phyloP scores from a whole-genome alignment of 495 filamentous ascomycete species.

The Tricharina praecox region DNA sequence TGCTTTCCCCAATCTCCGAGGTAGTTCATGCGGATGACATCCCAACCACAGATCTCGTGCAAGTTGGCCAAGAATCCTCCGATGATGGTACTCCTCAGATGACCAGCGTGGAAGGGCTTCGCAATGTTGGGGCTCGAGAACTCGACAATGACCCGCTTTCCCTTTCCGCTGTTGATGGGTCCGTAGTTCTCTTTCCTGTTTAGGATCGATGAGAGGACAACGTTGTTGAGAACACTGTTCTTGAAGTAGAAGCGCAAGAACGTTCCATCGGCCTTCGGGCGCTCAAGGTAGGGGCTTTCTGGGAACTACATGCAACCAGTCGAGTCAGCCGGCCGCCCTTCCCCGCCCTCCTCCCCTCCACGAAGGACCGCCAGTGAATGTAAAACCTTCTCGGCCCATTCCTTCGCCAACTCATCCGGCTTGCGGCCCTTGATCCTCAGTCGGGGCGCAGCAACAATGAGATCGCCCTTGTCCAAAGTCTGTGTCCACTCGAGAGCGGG shows the following conservation, averaged over 20 bases:
- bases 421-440: constrained; percentile 70
- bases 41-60: constrained; percentile 43
- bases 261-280: constrained; percentile 42
- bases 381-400: constrained; percentile 50
- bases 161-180: constrained; percentile 49
- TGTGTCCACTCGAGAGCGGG: constrained; percentile 63
- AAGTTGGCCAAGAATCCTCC: constrained; percentile 47
- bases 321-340: no score
- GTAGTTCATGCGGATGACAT: constrained; percentile 47
- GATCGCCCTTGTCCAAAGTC: constrained; percentile 75
- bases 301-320: constrained; percentile 40
- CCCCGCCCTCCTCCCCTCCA: no score
- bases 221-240: constrained; percentile 37
- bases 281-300: constrained; percentile 52
- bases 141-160: constrained; percentile 41
- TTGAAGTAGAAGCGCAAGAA: constrained; percentile 77
- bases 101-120: constrained; percentile 52
- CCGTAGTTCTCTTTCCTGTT: constrained; percentile 46
- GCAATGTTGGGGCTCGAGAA: constrained; percentile 48
- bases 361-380: background rate
- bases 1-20: constrained; percentile 55
- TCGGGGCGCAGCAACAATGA: constrained; percentile 62
- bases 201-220: constrained; percentile 48
- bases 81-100: constrained; percentile 50
- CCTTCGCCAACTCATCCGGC: constrained; percentile 49